Conservation (phyloP, 129 eudicot species). For the Tagetes patula region DNA sequence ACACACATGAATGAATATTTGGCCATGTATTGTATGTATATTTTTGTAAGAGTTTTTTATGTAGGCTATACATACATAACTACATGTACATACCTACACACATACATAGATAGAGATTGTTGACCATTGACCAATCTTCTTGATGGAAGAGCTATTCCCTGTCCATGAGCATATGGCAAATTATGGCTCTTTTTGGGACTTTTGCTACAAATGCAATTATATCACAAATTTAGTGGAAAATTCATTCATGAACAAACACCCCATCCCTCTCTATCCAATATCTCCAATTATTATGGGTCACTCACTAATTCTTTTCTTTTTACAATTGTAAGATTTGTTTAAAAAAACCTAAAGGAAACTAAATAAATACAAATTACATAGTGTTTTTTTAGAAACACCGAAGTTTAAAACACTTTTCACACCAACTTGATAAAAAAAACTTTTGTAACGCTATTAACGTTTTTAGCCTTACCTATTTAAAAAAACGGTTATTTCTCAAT, state of each 20-base stretch:
- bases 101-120: constrained; percentile 18
- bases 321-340: too few relatives aligned
- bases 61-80: not conserved
- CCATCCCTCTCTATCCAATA: constrained; percentile 20
- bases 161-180: constrained; percentile 31
- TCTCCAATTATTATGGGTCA: constrained; percentile 5
- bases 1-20: too few relatives aligned
- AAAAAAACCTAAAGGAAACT: too few relatives aligned
- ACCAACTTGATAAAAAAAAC: too few relatives aligned
- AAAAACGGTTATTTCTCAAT: too few relatives aligned
- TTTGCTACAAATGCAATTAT: constrained; percentile 24
- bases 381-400: too few relatives aligned
- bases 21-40: too few relatives aligned
- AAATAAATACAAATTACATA: too few relatives aligned
- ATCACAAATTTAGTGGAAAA: constrained; percentile 4
- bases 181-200: constrained; percentile 34
- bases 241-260: constrained; percentile 15
- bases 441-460: too few relatives aligned
- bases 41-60: constrained; percentile 24
- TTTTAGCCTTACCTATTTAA: too few relatives aligned
- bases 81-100: not conserved
- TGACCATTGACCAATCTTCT: constrained; percentile 42
- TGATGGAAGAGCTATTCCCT: constrained; percentile 37
- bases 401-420: too few relatives aligned
- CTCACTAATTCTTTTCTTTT: not conserved